Conservation (phyloP, 1,284 basidiomycete genomes). For the Puccinia triticina region DNA sequence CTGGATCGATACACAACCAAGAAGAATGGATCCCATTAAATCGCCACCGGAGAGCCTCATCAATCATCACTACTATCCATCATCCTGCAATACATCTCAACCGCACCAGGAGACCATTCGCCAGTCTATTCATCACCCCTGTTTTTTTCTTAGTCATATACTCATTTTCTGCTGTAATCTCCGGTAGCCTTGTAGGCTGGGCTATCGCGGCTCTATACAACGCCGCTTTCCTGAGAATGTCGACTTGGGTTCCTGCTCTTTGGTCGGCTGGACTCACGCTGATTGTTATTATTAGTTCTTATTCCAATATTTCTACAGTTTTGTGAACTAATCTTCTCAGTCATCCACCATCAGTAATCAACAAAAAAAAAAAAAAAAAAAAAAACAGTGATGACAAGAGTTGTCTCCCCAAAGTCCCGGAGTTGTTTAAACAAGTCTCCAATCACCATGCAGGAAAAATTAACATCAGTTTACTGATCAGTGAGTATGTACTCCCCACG, state of each 20-base stretch:
- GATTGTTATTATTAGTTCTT: constrained; percentile 43
- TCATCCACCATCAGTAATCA: no score
- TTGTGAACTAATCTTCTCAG: constrained; percentile 3
- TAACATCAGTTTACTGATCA: no score
- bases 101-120: not conserved
- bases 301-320: constrained; percentile 37
- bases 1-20: not conserved
- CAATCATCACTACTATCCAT: constrained; percentile 36
- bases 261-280: constrained; percentile 45
- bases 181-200: constrained; percentile 52
- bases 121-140: constrained; percentile 14
- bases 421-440: no score
- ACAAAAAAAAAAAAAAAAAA: no score
- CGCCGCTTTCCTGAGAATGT: constrained; percentile 53
- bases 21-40: constrained; percentile 28
- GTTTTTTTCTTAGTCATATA: constrained; percentile 7
- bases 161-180: constrained; percentile 48
- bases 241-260: constrained; percentile 40
- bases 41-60: not conserved
- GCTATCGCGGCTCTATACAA: constrained; percentile 54
- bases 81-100: not conserved
- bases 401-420: no score
- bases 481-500: no score
- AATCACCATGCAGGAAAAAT: no score
- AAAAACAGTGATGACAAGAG: no score